phyloP scores from a whole-genome alignment of 257 asterid genomes.

The Solanum rostratum region DNA sequence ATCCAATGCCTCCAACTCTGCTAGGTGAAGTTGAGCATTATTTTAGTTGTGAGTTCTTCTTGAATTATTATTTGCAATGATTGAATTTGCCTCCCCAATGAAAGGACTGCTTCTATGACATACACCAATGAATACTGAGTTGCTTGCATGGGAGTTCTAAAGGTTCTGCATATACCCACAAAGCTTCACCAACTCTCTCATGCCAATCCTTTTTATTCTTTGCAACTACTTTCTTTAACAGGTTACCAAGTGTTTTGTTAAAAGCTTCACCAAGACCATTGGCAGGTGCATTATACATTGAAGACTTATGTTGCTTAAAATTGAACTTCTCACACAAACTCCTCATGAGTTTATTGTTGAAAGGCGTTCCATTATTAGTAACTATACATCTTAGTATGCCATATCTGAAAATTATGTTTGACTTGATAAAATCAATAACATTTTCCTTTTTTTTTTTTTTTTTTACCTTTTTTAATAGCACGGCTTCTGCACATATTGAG shows the following conservation, averaged over 20 bases:
- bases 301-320: too few relatives aligned
- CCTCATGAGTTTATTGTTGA: too few relatives aligned
- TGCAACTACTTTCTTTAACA: neutral
- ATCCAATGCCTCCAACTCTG: neutral
- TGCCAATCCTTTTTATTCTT: neutral
- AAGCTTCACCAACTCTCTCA: neutral
- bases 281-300: neutral
- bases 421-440: neutral
- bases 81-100: neutral
- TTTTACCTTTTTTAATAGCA: neutral
- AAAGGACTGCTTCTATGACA: neutral
- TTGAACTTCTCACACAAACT: too few relatives aligned
- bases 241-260: neutral
- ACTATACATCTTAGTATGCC: neutral
- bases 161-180: neutral
- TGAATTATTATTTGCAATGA: neutral
- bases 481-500: neutral
- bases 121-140: neutral
- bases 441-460: neutral
- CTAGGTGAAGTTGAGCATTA: neutral
- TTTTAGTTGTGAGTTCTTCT: neutral
- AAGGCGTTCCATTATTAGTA: too few relatives aligned
- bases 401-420: too few relatives aligned
- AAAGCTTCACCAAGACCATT: neutral
- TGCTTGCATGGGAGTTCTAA: neutral